Evolutionary conservation across 2,329 filamentous ascomycete genomes (phyloP).

Genomic region (Fusarium beomiforme): DNA sequence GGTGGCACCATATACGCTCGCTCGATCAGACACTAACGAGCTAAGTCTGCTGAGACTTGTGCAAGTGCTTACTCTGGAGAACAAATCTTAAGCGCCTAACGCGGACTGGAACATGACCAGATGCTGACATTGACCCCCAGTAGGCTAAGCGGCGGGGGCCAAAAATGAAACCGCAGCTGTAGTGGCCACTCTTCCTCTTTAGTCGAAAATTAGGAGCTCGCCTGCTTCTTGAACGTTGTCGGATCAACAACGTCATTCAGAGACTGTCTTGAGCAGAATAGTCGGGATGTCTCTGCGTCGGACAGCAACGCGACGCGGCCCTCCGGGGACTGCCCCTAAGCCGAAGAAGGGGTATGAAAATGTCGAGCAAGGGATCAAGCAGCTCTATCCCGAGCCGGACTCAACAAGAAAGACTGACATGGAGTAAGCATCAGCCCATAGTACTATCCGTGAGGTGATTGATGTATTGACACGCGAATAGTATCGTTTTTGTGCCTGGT

Average conservation of each 20-base stretch:
- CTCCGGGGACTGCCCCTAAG: slow-evolving; percentile 21
- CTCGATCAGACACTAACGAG: background rate
- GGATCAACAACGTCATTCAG: background rate
- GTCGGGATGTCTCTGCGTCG: slow-evolving; percentile 22
- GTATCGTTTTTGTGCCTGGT: slow-evolving; percentile 55
- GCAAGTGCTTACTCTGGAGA: background rate
- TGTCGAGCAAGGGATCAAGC: slow-evolving; percentile 52
- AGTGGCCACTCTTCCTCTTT: background rate
- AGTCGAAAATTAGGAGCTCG: background rate
- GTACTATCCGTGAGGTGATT: fast-evolving
- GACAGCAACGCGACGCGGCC: slow-evolving; percentile 37
- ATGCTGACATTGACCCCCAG: background rate
- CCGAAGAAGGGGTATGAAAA: slow-evolving; percentile 49
- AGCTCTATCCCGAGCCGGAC: slow-evolving; percentile 48
- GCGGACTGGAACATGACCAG: background rate
- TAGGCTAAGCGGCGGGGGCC: slow-evolving; percentile 10
- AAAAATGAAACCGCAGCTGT: slow-evolving; percentile 3
- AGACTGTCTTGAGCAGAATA: background rate
- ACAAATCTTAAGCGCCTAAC: background rate
- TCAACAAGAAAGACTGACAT: slow-evolving; percentile 47
- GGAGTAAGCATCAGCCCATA: slow-evolving; percentile 37
- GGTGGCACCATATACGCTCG: background rate
- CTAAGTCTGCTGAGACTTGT: too few species aligned
- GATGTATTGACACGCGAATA: slow-evolving; percentile 4
- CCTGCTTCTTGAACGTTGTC: background rate